Conservation (phyloP, 805 yeast genomes). For the Lachancea dasiensis region DNA sequence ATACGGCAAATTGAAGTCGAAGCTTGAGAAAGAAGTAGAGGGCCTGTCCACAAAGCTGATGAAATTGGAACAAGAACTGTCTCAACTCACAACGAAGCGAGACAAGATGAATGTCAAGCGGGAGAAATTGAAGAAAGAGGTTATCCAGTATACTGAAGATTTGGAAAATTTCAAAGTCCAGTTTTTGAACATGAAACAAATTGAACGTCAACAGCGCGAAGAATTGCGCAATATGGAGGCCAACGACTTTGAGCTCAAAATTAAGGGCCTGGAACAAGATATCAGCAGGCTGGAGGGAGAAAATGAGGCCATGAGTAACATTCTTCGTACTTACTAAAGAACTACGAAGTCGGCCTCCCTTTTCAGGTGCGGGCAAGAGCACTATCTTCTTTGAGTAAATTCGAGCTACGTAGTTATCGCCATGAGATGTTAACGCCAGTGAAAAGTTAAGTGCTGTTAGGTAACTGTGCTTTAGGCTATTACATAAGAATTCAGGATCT, state of each 20-base stretch:
- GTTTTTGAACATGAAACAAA: slow-evolving; percentile 19
- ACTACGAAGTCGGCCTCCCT: no score
- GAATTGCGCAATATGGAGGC: slow-evolving; percentile 24
- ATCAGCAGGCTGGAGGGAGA: slow-evolving; percentile 28
- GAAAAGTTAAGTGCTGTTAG: no score
- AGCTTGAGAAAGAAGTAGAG: slow-evolving; percentile 15
- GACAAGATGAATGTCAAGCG: slow-evolving; percentile 20
- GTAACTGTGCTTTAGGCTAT: no score
- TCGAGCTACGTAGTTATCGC: no score
- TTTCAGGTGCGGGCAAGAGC: no score
- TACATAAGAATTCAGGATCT: no score
- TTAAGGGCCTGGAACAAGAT: slow-evolving; percentile 33
- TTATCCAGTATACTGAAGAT: slow-evolving; percentile 21
- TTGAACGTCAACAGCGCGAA: slow-evolving; percentile 20
- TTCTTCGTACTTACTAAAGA: slow-evolving; percentile 4
- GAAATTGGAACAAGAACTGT: slow-evolving; percentile 21
- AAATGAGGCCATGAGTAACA: slow-evolving; percentile 22
- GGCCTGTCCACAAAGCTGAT: slow-evolving; percentile 10
- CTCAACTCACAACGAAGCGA: slow-evolving; percentile 19
- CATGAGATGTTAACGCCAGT: no score
- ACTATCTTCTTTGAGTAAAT: no score
- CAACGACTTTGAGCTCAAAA: slow-evolving; percentile 26
- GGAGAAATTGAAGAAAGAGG: slow-evolving; percentile 24
- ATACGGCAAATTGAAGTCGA: slow-evolving; percentile 22
- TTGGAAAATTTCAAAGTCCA: slow-evolving; percentile 20